phyloP scores from a whole-genome alignment of 176 grass and related monocot genomes.

The bread wheat (Triticum aestivum) region IWGSC_CS_RefSeq_v2.1 NC_057797.1:451002390-451002889 shows the following conservation, averaged over 20 bases:
- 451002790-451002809: constrained; percentile 71
- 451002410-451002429: constrained; percentile 70
- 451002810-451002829: constrained; percentile 94
- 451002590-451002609: constrained; percentile 71
- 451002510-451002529: constrained; percentile 83
- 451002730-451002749: constrained; percentile 89
- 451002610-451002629: constrained; percentile 68
- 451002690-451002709: constrained; percentile 88
- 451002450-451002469: constrained; percentile 50
- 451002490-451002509: constrained; percentile 75
- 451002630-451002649: constrained; percentile 80
- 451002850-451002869: constrained; percentile 70
- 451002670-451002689: constrained; percentile 95
- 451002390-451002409: constrained; percentile 56
- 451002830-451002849: constrained; percentile 69
- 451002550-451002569: background rate
- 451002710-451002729: constrained; percentile 85
- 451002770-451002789: constrained; percentile 77
- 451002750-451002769: constrained; percentile 80
- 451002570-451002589: background rate
- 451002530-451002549: background rate
- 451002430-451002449: constrained; percentile 67
- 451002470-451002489: constrained; percentile 60
- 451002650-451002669: constrained; percentile 92
- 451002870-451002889: constrained; percentile 57